Conservation (phyloP, 495 filamentous ascomycete genomes). For the Peziza echinospora region DNA sequence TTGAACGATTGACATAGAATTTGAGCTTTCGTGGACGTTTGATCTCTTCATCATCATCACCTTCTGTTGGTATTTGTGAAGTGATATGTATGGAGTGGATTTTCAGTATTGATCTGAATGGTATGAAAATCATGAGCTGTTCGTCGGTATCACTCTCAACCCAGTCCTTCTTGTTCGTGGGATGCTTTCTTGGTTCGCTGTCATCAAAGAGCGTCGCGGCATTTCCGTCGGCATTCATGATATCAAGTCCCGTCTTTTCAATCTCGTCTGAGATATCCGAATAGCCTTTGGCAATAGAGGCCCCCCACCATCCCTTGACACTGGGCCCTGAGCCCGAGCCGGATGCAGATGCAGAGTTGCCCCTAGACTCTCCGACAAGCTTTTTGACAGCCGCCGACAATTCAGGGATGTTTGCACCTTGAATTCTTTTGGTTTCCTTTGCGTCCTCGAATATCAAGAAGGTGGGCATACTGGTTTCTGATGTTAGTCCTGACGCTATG, state of each 20-base stretch:
- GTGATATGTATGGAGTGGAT: slow-evolving; percentile 80
- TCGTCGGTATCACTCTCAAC: slow-evolving; percentile 98
- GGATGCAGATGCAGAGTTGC: slow-evolving; percentile 18
- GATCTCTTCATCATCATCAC: slow-evolving; percentile 32
- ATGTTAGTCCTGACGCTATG: not conserved
- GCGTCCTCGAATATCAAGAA: slow-evolving; percentile 78
- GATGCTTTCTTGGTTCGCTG: slow-evolving; percentile 35
- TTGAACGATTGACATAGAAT: slow-evolving; percentile 65
- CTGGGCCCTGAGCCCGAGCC: slow-evolving; percentile 11
- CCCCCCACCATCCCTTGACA: slow-evolving; percentile 45
- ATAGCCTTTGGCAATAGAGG: slow-evolving; percentile 57
- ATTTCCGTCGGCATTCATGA: slow-evolving; percentile 55
- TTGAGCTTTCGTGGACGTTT: slow-evolving; percentile 61
- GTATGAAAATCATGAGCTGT: slow-evolving; percentile 84
- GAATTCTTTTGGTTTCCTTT: slow-evolving; percentile 39
- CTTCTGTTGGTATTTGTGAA: slow-evolving; percentile 38
- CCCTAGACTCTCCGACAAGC: slow-evolving; percentile 39
- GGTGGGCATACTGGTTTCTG: slow-evolving; percentile 36
- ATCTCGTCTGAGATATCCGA: slow-evolving; percentile 61
- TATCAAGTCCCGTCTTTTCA: slow-evolving; percentile 57
- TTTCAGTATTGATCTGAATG: slow-evolving; percentile 75
- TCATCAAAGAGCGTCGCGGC: slow-evolving; percentile 51
- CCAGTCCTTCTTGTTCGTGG: slow-evolving; percentile 43
- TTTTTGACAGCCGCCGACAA: slow-evolving; percentile 49
- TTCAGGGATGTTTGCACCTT: slow-evolving; percentile 47